phyloP scores from a whole-genome alignment of 805 yeast genomes.

The Starmera quercuum region DNA sequence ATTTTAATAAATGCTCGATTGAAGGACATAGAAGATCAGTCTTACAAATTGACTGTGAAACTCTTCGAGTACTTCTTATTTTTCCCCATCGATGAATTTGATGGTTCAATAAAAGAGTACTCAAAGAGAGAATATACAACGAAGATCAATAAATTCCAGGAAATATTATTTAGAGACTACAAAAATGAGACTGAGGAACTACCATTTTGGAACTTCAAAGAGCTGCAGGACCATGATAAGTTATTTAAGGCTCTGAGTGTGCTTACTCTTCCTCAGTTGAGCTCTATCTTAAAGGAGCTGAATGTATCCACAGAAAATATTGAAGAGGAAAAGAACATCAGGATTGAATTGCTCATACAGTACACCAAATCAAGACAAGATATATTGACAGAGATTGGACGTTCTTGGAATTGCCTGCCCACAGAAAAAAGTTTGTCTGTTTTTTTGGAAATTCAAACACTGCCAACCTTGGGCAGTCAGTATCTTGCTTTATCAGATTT shows the following conservation, averaged over 20 bases:
- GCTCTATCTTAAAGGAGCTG: not conserved
- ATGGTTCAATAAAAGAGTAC: slow-evolving; percentile 22
- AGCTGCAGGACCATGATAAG: slow-evolving; percentile 7
- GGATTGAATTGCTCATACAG: not conserved
- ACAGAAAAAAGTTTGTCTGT: too few relatives aligned
- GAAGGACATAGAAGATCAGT: not conserved
- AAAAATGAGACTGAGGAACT: slow-evolving; percentile 10
- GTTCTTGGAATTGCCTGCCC: too few relatives aligned
- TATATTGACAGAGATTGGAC: too few relatives aligned
- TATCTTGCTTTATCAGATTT: slow-evolving; percentile 8
- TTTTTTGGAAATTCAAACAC: not conserved
- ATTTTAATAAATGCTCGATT: slow-evolving; percentile 9
- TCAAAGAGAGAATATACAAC: slow-evolving; percentile 5
- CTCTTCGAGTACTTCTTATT: slow-evolving; percentile 19
- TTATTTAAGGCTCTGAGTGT: not conserved
- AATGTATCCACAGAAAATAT: not conserved
- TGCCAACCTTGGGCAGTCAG: not conserved
- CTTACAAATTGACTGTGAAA: slow-evolving; percentile 1
- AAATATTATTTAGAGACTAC: slow-evolving; percentile 12
- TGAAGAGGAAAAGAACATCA: not conserved
- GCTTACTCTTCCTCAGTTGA: not conserved
- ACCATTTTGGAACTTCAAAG: slow-evolving; percentile 1
- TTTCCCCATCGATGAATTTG: slow-evolving; percentile 36
- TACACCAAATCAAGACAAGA: too few relatives aligned
- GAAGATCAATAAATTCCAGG: slow-evolving; percentile 17